A percentile compares a stretch with the other conserved stretches of the same genome.
Evolutionary conservation across 495 filamentous ascomycete species (phyloP).

Genomic region (Viridothelium virens): DNA sequence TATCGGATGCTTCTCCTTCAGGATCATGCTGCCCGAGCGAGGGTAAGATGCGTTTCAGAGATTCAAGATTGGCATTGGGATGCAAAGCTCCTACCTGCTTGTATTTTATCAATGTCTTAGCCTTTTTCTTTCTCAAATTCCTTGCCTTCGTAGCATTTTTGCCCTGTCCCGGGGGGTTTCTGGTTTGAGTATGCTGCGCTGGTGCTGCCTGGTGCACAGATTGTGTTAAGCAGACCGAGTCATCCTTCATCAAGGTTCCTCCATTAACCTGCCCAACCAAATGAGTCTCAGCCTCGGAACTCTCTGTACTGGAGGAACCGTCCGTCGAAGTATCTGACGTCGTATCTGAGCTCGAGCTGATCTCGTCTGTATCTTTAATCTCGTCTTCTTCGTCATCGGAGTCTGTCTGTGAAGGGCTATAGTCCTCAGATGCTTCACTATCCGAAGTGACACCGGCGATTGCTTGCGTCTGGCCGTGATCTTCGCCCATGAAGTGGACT

Average conservation of each 20-base stretch:
- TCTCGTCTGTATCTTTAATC: constrained; percentile 1
- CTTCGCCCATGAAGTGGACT: background rate
- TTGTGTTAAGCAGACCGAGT: background rate
- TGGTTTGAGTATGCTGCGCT: background rate
- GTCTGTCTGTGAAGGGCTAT: background rate
- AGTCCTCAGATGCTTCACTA: constrained; percentile 1
- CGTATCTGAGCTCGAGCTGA: constrained; percentile 18
- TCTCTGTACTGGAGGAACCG: background rate
- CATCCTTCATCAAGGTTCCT: background rate
- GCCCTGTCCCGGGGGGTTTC: background rate
- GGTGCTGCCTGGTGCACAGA: background rate
- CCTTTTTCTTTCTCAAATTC: background rate
- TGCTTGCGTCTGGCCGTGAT: background rate
- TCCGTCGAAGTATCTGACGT: background rate
- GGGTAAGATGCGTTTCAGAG: too few species aligned
- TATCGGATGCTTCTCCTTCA: too few species aligned
- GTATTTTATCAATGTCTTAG: background rate
- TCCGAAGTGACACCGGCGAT: background rate
- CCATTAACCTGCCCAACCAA: background rate
- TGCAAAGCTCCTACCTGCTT: background rate
- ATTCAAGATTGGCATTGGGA: background rate
- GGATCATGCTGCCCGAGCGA: too few species aligned
- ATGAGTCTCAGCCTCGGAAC: background rate
- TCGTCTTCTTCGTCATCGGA: constrained; percentile 4
- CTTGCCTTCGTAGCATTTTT: background rate